phyloP scores from a whole-genome alignment of 345 rosid species.

The Mangifera indica region DNA sequence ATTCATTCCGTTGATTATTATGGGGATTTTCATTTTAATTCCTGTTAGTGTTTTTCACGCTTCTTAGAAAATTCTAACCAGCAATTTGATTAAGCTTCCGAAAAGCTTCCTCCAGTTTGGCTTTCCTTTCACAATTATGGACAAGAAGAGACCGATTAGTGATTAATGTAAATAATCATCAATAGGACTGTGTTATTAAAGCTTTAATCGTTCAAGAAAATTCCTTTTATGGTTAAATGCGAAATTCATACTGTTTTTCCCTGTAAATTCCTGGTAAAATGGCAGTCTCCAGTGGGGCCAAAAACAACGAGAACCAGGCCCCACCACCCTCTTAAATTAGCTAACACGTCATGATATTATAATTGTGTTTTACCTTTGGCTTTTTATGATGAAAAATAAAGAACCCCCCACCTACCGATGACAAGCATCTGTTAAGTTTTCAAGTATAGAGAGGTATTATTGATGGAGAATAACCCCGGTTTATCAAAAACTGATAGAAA shows the following conservation, averaged over 20 bases:
- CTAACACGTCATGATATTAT: slow-evolving; percentile 16
- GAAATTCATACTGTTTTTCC: slow-evolving; percentile 17
- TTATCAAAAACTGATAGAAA: slow-evolving; percentile 54
- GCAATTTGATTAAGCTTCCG: too few species aligned
- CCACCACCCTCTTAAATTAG: slow-evolving; percentile 28
- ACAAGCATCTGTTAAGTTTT: background rate
- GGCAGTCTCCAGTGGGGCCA: slow-evolving; percentile 3
- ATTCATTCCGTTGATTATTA: too few species aligned
- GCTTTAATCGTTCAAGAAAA: too few species aligned
- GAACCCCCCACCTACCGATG: background rate
- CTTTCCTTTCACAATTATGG: too few species aligned
- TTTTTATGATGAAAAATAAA: background rate
- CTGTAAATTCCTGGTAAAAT: background rate
- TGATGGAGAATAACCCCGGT: slow-evolving; percentile 43
- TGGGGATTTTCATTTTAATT: too few species aligned
- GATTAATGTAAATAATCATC: too few species aligned
- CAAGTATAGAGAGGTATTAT: background rate
- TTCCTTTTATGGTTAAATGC: background rate
- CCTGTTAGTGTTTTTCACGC: too few species aligned
- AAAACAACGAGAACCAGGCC: background rate
- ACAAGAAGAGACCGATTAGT: too few species aligned
- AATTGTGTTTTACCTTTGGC: slow-evolving; percentile 20
- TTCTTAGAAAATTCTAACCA: too few species aligned
- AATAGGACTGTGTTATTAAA: too few species aligned
- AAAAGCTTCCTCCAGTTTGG: too few species aligned